phyloP scores from a whole-genome alignment of 805 yeast species.

The Wickerhamomyces queroliae region DNA sequence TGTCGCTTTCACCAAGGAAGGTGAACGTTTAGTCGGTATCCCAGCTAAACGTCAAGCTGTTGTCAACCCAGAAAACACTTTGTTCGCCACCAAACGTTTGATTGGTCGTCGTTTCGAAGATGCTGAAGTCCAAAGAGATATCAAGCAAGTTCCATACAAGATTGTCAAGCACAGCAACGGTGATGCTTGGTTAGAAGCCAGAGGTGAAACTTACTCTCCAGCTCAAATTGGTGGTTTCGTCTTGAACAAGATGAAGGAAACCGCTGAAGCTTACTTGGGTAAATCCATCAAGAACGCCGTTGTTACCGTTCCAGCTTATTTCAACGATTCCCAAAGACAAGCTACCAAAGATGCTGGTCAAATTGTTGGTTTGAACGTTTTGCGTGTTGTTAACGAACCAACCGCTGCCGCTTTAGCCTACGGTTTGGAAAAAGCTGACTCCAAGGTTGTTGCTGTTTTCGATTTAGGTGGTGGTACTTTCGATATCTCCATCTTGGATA shows the following conservation, averaged over 20 bases:
- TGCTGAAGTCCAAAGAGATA: slow-evolving; percentile 66
- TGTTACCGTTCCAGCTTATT: slow-evolving; percentile 81
- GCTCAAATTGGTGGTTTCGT: slow-evolving; percentile 68
- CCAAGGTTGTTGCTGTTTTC: slow-evolving; percentile 41
- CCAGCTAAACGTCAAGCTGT: slow-evolving; percentile 79
- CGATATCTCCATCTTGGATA: slow-evolving; percentile 72
- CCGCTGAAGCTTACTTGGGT: slow-evolving; percentile 55
- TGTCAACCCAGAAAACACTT: slow-evolving; percentile 72
- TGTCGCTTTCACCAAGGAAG: slow-evolving; percentile 58
- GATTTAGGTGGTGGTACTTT: slow-evolving; percentile 87
- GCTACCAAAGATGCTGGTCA: slow-evolving; percentile 79
- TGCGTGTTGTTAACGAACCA: slow-evolving; percentile 78
- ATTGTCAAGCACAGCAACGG: slow-evolving; percentile 56
- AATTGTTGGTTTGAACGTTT: slow-evolving; percentile 67
- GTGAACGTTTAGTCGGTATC: slow-evolving; percentile 53
- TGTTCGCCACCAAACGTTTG: slow-evolving; percentile 77
- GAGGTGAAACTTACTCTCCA: slow-evolving; percentile 50
- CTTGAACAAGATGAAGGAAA: slow-evolving; percentile 56
- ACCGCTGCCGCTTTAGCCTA: slow-evolving; percentile 85
- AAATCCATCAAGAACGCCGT: slow-evolving; percentile 62
- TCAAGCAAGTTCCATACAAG: slow-evolving; percentile 57
- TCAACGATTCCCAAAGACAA: slow-evolving; percentile 76
- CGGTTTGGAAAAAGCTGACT: slow-evolving; percentile 53
- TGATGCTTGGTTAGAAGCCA: slow-evolving; percentile 59
- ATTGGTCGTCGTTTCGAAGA: slow-evolving; percentile 73